Base-by-base conservation (phyloP, 257 asterid species). In the Nicotiana paniculata region DNA sequence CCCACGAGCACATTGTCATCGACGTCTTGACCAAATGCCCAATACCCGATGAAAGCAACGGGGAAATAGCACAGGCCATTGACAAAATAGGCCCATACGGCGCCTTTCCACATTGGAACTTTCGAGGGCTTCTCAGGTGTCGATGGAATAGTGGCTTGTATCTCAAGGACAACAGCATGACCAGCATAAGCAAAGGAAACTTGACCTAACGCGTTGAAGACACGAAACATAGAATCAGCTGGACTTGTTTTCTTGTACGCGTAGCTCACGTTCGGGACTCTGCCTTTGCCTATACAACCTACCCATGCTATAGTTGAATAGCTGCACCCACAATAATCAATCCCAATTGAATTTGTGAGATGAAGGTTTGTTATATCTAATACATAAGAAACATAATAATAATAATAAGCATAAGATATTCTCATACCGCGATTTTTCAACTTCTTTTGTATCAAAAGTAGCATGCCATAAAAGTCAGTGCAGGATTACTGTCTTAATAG, bases 91-190 rank as follows among this genome's bases (percentile, higher is more conserved):
- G 98, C 93, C 84, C 91, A 86, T 35, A 95, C 85, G 6, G 97
- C 98, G n/a, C 97, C 98, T 81, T 92, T 93, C 98, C 98, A 95
- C 98, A 93, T 95, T 0, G 96, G 90, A 9, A 90, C 88, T 61
- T 82, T 92, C 0, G 98, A 95, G 39, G 98, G 97, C 86, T 86
- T 92, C 89, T 93, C 97, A 0, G 97, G 97, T 0, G 98, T 95
- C 6, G 97, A 95, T 2, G 97, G 98, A 43, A 95, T 92, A 2
- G 97, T 95, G 30, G 97, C 98, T 83, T 95, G 98, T 53, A 94
- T 95, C 82, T 95, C 98, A 3, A 92, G 91, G 51, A 87, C 93
- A 82, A 95, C 98, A 0, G 98, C 98, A 24, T 93, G 97, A 8
- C 98, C 98, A 4, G 97, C 97, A 39, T 89, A 95, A 11, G 98